Evolutionary conservation across 2,329 filamentous ascomycete species (phyloP), one percentile per base, ranked within the genome.

Genomic region (Nemania sp.): DNA sequence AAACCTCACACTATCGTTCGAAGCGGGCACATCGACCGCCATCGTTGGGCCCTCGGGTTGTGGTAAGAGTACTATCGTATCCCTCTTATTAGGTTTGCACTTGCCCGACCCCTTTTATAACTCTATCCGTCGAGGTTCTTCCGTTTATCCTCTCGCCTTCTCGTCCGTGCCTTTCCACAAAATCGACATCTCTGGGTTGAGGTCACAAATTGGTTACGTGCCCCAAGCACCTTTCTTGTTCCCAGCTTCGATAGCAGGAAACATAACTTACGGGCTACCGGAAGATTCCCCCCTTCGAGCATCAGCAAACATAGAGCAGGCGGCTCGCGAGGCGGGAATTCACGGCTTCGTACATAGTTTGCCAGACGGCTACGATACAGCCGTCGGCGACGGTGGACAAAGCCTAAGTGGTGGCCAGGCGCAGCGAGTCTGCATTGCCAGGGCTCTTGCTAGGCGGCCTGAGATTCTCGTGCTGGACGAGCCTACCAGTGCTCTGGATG

Each of bases 1-100:
- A 10, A 78, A 84, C 20, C 73, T 96, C n/a, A 86, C 80, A n/a
- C 77, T 97, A 7, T 78, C 75, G 0, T 84, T 97, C 53, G 72
- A 79, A 1, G 74, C 82, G 0, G 87, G 88, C 20, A 86, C 83
- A 3, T 90, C 86, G 66, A 88, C 88, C 0, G 92, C 91, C 2
- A 86, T 98, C 18, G 92, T 96, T 2, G 93, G 94, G 1, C 78
- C 84, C 0, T 97, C 92, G 0, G 94, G 95, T 0, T 91, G 89
- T n/a, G 94, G 95, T 1, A 98, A 99, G 76, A 93, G 90, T 13
- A 97, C 94, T 0, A 81, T 97, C 37, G 83, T 89, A 0, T 85
- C 89, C 0, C 77, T 98, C 0, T 79, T 98, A 0, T 77, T 96
- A 3, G 86, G 89, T 1, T 80, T 97, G 0, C 92, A 95, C 66